Evolutionary conservation across 768 basidiomycete species (phyloP).

Genomic region (Hysterangium stoloniferum): DNA sequence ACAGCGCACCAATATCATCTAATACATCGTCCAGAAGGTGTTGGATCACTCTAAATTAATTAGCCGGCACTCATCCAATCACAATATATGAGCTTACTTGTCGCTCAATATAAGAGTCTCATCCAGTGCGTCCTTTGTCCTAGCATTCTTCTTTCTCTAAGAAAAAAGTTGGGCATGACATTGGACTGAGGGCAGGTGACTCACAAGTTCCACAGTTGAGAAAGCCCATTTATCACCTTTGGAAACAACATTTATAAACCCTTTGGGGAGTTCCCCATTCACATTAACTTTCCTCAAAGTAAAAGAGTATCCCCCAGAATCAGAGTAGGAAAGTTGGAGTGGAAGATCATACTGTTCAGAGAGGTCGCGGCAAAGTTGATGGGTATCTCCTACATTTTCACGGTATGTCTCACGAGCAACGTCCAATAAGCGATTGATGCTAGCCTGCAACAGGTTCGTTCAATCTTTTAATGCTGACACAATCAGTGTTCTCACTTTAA

Average conservation of each 20-base stretch:
- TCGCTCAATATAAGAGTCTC: slow-evolving; percentile 85
- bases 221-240: slow-evolving; percentile 70
- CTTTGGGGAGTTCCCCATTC: slow-evolving; percentile 48
- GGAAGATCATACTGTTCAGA: slow-evolving; percentile 59
- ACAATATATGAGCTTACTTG: slow-evolving; percentile 36
- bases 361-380: slow-evolving; percentile 51
- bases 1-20: slow-evolving; percentile 67
- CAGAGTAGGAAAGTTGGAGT: slow-evolving; percentile 61
- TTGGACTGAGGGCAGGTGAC: slow-evolving; percentile 16
- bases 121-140: slow-evolving; percentile 87
- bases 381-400: slow-evolving; percentile 87
- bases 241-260: slow-evolving; percentile 59
- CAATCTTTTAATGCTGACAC: slow-evolving; percentile 1
- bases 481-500: slow-evolving; percentile 40
- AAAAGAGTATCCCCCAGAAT: slow-evolving; percentile 63
- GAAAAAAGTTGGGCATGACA: neutral
- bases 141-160: slow-evolving; percentile 80
- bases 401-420: slow-evolving; percentile 93
- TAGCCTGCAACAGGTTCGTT: slow-evolving; percentile 39
- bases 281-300: slow-evolving; percentile 59
- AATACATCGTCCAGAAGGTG: slow-evolving; percentile 68
- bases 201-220: slow-evolving; percentile 74
- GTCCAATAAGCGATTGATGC: slow-evolving; percentile 77
- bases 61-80: neutral
- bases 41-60: slow-evolving; percentile 56